phyloP scores from a whole-genome alignment of 1,139 yeast species.

The Sugiyamaella paludigena region DNA sequence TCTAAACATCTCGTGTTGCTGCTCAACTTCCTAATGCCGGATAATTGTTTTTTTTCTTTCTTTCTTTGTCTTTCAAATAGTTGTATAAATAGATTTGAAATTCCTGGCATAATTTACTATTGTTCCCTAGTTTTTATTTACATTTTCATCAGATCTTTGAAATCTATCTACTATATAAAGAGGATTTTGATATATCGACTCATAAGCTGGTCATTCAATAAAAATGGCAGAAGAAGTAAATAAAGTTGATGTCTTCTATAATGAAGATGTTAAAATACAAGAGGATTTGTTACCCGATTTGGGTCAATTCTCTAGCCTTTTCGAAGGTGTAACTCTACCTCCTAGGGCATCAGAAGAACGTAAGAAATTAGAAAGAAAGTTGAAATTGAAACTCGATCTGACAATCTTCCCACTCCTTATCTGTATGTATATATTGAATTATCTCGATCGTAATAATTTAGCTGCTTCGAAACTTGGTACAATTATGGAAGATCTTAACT shows the following conservation, averaged over 20 bases:
- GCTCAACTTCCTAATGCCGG: too few relatives aligned
- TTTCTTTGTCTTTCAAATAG: too few relatives aligned
- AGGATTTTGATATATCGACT: too few relatives aligned
- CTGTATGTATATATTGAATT: constrained; percentile 56
- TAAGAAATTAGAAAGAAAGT: constrained; percentile 13
- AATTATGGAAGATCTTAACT: constrained; percentile 52
- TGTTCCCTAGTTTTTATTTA: too few relatives aligned
- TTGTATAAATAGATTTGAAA: too few relatives aligned
- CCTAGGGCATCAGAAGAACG: constrained; percentile 20
- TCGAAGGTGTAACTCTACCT: constrained; percentile 21
- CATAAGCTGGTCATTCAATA: too few relatives aligned
- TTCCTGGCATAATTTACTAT: too few relatives aligned
- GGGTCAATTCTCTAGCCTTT: constrained; percentile 19
- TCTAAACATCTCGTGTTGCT: too few relatives aligned
- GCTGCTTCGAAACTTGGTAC: constrained; percentile 61
- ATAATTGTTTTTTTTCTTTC: too few relatives aligned
- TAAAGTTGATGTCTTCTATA: constrained; percentile 2
- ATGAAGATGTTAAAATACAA: constrained; percentile 4
- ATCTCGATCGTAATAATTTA: constrained; percentile 59
- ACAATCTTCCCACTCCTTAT: constrained; percentile 57
- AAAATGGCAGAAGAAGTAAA: background rate
- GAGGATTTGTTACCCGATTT: constrained; percentile 13
- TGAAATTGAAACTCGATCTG: constrained; percentile 46
- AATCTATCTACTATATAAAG: too few relatives aligned
- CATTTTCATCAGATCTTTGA: too few relatives aligned